A percentile compares a stretch with the other conserved stretches of the same genome.
These are phyloP conservation scores for Trichoderma sp. DNA, from an alignment of 2,329 filamentous ascomycete species.

Conservation along the genomic window DNA sequence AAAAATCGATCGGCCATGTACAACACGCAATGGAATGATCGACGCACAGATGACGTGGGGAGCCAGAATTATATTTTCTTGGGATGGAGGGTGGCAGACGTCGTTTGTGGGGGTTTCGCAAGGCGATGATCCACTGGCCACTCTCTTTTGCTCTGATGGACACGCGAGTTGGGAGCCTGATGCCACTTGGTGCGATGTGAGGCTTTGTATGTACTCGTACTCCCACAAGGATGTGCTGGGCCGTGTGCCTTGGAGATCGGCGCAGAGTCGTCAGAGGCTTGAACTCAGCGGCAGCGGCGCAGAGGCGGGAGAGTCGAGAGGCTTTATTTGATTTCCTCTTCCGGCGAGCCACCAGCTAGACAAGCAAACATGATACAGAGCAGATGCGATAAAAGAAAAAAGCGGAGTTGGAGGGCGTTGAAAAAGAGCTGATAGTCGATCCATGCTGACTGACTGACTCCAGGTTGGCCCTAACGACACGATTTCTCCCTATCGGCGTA, in stretches of 20 bases:
- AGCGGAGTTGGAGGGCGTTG: background rate
- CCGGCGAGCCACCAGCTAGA: background rate
- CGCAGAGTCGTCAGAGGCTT: slow-evolving; percentile 18
- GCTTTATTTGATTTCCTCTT: slow-evolving; percentile 18
- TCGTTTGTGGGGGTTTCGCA: background rate
- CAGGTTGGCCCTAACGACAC: background rate
- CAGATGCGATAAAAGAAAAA: background rate
- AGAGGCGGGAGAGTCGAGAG: slow-evolving; percentile 5
- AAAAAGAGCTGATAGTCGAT: background rate
- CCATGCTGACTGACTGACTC: background rate
- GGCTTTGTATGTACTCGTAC: background rate
- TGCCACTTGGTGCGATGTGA: background rate
- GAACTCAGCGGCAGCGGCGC: slow-evolving; percentile 7
- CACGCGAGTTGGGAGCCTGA: background rate
- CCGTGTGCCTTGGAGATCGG: background rate
- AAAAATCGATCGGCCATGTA: background rate
- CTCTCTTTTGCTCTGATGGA: background rate
- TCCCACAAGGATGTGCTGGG: background rate
- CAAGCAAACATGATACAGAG: background rate
- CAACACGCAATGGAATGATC: background rate
- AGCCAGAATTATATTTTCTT: background rate
- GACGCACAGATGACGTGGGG: slow-evolving; percentile 18
- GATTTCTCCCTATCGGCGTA: background rate
- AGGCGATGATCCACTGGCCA: background rate
- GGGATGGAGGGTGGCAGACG: slow-evolving; percentile 3